Base-by-base conservation (phyloP, 2,329 filamentous ascomycete genomes). In the Uncinocarpus reesii region DNA sequence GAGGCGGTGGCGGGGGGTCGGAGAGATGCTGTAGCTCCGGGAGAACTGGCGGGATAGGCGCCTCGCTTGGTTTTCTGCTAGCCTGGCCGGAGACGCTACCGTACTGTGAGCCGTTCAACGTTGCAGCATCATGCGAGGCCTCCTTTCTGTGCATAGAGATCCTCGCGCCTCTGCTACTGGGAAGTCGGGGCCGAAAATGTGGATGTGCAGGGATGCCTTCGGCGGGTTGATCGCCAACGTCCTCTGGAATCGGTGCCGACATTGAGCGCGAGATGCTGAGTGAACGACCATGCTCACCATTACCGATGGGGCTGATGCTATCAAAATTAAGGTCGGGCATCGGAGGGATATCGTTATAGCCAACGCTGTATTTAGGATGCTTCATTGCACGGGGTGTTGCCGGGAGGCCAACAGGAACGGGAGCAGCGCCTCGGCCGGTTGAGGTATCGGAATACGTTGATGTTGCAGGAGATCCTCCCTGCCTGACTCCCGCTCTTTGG, bases 351-450 rank as follows among this genome's bases (percentile, higher is more conserved):
- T 65, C 62, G 13, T 75, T 70, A 28, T 69, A 64, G 42, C 59
- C 60, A 37, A 56, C 59, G 62, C 75, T 75, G 56, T 90, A 80
- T 36, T 86, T 80, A 1, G 79, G 77, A 61, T 93, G 80, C 16
- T 84, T 79, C 88, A 95, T 94, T 1, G 88, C 88, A 68, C 86
- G 82, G 24, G 90, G 89, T 0, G 89, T 95, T 1, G 88, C 86
- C 11, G 90, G 88, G n/a, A 95, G 75, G 0, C 88, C 89, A 44
- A 90, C 76, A 4, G 77, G 74, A 1, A 60, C 60, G 11, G 76
- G 71, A 1, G 73, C 74, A 2, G 71, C 67, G 13, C 66, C 66
- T 6, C 64, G 62, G 1, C 65, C 66, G 48, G 58, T 59, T 0
- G 67, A 68, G 3, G 3, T 18, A 45, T 69, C 66, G 7, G 65